Base-by-base conservation (phyloP, 1,284 basidiomycete genomes). In the Tremellales sp. region DNA sequence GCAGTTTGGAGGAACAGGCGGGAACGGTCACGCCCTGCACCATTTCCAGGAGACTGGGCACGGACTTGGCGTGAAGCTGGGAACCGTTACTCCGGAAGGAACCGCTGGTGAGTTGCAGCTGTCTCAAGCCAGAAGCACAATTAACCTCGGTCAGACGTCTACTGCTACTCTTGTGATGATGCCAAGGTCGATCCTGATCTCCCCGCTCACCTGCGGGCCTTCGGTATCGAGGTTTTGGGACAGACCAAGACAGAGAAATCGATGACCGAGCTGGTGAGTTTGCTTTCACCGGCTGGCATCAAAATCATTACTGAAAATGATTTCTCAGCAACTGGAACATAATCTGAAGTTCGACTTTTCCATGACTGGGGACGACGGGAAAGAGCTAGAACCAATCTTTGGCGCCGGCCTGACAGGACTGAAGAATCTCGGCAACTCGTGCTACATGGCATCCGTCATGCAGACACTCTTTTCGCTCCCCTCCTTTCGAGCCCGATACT, bases 1-100 rank as follows among this genome's bases (percentile, higher is more conserved):
- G 50, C 92, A 94, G 60, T 91, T 80, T 56, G 93, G 92, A 6
- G 91, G 90, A 0, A 54, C 82, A 0, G 85, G 84, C 1, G 95
- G 94, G 1, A 93, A 97, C 62, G 84, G 92, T 0, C 94, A 98
- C 65, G 94, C 87, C 0, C 72, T 98, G 26, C 66, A 78, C 14
- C 95, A 99, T 65, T 97, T 79, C 53, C 71, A 87, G 45, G 77
- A 81, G 47, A 85, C 85, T 0, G 78, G 78, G 0, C 94, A 98
- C 66, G 80, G 84, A 0, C 79, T 94, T 21, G 87, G 86, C 47
- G 93, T 97, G 40, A 98, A 98, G 69, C 78, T 97, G 3, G 94
- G 94, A 2, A 98, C 94, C 0, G 97, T 99, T 61, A 95, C 93
- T 0, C 86, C 94, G 0, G 93, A 98, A 65, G 94, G 94, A 3